Evolutionary conservation across 2,329 filamentous ascomycete genomes (phyloP).

Genomic region (Coleophoma eucalyptorum): DNA sequence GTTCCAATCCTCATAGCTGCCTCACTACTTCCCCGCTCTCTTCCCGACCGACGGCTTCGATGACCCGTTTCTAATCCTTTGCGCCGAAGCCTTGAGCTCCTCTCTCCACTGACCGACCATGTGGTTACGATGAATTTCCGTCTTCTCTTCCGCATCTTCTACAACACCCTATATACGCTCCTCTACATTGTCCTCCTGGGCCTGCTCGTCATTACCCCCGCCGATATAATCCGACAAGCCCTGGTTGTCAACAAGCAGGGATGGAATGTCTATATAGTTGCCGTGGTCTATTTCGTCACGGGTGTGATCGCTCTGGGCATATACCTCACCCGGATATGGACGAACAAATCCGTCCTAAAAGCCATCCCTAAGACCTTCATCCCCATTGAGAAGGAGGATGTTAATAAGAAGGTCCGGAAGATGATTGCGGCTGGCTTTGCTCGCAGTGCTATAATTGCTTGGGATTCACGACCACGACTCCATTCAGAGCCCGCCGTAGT

Average conservation of each 20-base stretch:
- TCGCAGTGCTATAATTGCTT: constrained; percentile 77
- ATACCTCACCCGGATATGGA: constrained; percentile 81
- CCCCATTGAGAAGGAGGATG: constrained; percentile 80
- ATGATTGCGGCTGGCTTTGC: constrained; percentile 71
- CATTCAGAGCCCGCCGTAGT: constrained; percentile 25
- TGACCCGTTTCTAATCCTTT: too few relatives aligned
- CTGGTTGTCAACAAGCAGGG: constrained; percentile 54
- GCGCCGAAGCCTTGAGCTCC: too few relatives aligned
- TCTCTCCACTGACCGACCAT: constrained; percentile 6
- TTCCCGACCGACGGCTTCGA: too few relatives aligned
- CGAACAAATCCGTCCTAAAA: constrained; percentile 73
- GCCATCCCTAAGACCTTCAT: constrained; percentile 85
- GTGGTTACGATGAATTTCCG: constrained; percentile 16
- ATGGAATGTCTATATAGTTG: constrained; percentile 81
- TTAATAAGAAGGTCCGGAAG: constrained; percentile 68
- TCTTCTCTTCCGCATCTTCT: constrained; percentile 70
- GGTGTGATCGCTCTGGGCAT: constrained; percentile 68
- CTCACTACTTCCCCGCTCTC: too few relatives aligned
- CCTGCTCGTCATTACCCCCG: constrained; percentile 76
- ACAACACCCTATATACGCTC: constrained; percentile 72
- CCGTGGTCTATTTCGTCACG: constrained; percentile 71
- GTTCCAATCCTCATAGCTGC: too few relatives aligned
- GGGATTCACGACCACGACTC: constrained; percentile 69
- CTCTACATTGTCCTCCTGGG: constrained; percentile 70
- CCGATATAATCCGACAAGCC: constrained; percentile 77